These are phyloP conservation scores for Lactarius pseudohatsudake DNA, from an alignment of 768 basidiomycete genomes.

Conservation along the genomic window DNA sequence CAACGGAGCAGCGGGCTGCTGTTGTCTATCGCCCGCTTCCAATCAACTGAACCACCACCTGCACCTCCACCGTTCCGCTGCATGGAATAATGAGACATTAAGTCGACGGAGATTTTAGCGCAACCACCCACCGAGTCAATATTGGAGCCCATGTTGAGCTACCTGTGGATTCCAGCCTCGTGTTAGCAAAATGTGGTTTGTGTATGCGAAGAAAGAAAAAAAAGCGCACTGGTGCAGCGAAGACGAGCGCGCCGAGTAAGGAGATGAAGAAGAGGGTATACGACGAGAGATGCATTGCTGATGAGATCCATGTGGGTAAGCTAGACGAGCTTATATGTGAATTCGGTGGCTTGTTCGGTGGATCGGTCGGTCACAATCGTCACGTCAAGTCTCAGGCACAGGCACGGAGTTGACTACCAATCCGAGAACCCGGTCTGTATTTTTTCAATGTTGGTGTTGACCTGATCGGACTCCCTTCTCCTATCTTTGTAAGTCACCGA, in stretches of 20 bases:
- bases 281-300: constrained; percentile 9
- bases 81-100: neutral
- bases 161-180: neutral
- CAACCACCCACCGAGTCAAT: constrained; percentile 5
- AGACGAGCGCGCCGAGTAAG: constrained; percentile 9
- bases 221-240: constrained; percentile 9
- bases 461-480: neutral
- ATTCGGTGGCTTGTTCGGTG: neutral
- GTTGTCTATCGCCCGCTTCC: constrained; percentile 8
- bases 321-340: constrained; percentile 2
- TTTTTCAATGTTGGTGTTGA: neutral
- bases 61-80: neutral
- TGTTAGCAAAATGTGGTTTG: neutral
- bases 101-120: neutral
- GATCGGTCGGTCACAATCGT: constrained; percentile 4
- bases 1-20: neutral
- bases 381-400: constrained; percentile 5
- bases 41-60: neutral
- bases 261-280: constrained; percentile 8
- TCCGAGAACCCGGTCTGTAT: neutral
- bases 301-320: neutral
- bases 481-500: neutral
- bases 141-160: neutral
- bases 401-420: neutral
- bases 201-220: neutral